Evolutionary conservation across 495 filamentous ascomycete species (phyloP).

Genomic region (Thermochaetoides thermophila): DNA sequence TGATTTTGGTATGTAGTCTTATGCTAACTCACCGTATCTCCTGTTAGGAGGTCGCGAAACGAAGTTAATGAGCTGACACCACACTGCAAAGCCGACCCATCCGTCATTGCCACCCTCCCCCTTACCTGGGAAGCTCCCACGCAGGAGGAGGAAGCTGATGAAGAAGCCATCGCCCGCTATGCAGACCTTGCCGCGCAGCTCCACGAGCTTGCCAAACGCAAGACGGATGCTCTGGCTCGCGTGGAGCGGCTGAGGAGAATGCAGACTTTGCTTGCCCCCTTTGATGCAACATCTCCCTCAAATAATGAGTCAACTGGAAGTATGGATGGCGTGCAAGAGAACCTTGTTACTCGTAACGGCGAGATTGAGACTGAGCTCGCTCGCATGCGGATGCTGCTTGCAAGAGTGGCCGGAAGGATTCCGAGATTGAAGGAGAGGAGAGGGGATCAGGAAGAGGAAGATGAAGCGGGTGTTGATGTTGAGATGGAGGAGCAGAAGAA

Average conservation of each 20-base stretch:
- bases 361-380: conserved; percentile 58
- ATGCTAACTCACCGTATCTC: no score
- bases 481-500: conserved; percentile 26
- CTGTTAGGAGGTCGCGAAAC: no score
- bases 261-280: conserved; percentile 43
- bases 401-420: conserved; percentile 51
- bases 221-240: conserved; percentile 37
- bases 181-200: conserved; percentile 38
- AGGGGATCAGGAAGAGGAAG: conserved; percentile 4
- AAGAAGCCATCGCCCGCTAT: conserved; percentile 21
- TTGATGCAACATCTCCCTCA: conserved; percentile 13
- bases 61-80: no score
- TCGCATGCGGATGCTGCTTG: conserved; percentile 60
- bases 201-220: conserved; percentile 33
- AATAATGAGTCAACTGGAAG: not conserved
- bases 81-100: conserved; percentile 25
- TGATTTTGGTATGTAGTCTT: no score
- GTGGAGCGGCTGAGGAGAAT: conserved; percentile 43
- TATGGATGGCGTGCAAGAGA: conserved; percentile 48
- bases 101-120: conserved; percentile 30
- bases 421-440: conserved; percentile 16
- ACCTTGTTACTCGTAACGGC: conserved; percentile 61
- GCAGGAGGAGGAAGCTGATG: not conserved
- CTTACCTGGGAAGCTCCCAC: conserved; percentile 18
- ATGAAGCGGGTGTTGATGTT: conserved; percentile 11